These are phyloP conservation scores for Kalanchoe fedtschenkoi DNA, from an alignment of 164 flowering plant genomes.

Conservation along the genomic window DNA sequence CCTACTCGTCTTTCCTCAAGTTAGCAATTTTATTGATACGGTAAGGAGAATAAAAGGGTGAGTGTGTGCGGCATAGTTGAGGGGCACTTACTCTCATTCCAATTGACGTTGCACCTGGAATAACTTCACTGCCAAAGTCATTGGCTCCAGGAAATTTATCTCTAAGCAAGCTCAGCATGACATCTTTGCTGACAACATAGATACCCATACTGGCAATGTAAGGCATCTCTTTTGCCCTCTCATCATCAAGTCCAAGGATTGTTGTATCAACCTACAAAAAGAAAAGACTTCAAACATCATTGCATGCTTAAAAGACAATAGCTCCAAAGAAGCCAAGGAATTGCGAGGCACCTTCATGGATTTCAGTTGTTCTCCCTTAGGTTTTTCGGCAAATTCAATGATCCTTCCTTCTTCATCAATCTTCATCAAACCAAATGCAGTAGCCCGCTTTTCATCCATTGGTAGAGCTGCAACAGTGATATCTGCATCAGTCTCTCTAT, in stretches of 20 bases:
- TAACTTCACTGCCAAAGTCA: slow-evolving; percentile 50
- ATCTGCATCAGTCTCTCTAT: slow-evolving; percentile 40
- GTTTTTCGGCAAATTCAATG: slow-evolving; percentile 18
- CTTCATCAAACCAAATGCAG: slow-evolving; percentile 37
- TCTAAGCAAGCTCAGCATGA: slow-evolving; percentile 43
- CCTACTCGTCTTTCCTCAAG: not conserved
- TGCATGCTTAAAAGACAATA: not conserved
- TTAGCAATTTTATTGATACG: not conserved
- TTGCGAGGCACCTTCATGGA: slow-evolving; percentile 1
- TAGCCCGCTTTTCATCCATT: slow-evolving; percentile 19
- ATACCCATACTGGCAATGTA: slow-evolving; percentile 53
- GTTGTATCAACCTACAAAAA: slow-evolving; percentile 1
- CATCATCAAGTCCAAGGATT: slow-evolving; percentile 19
- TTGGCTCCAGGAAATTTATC: slow-evolving; percentile 51
- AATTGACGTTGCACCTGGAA: slow-evolving; percentile 56
- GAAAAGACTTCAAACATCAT: not conserved
- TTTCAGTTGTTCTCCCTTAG: slow-evolving; percentile 5
- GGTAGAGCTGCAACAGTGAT: slow-evolving; percentile 48
- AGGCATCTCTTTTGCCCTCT: slow-evolving; percentile 4
- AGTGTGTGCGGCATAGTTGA: too few species aligned
- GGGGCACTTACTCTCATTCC: slow-evolving; percentile 50
- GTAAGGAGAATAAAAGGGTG: not conserved
- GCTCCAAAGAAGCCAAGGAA: not conserved
- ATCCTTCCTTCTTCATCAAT: slow-evolving; percentile 35
- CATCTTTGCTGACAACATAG: slow-evolving; percentile 46